Conservation (phyloP, 176 grass and related monocot species). For the Musa beccarii region DNA sequence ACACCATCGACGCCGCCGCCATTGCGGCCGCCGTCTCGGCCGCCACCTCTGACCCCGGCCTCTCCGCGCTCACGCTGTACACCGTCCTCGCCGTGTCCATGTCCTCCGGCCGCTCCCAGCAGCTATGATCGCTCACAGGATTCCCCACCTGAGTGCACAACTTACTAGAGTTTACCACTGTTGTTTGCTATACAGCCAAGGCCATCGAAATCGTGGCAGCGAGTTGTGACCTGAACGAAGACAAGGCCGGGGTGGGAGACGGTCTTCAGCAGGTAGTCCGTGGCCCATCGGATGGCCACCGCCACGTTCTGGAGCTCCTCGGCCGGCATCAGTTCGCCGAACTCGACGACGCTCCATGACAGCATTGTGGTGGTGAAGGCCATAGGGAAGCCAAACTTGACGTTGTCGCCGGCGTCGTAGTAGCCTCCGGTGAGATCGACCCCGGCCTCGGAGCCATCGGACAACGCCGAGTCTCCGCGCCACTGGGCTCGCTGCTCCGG, state of each 20-base stretch:
- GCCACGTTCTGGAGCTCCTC: conserved; percentile 46
- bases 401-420: conserved; percentile 91
- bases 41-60: conserved; percentile 70
- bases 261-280: conserved; percentile 93
- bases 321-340: conserved; percentile 56
- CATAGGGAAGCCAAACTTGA: conserved; percentile 94
- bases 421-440: conserved; percentile 73
- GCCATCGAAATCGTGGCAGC: too few species aligned
- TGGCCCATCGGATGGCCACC: conserved; percentile 56
- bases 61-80: conserved; percentile 58
- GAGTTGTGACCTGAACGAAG: conserved; percentile 57
- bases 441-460: conserved; percentile 49
- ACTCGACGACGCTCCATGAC: conserved; percentile 77
- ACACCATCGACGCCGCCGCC: conserved; percentile 81
- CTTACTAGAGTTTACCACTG: neutral
- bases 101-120: conserved; percentile 94
- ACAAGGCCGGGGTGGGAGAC: conserved; percentile 57
- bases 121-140: conserved; percentile 61
- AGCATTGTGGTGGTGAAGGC: conserved; percentile 95
- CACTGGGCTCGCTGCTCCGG: conserved; percentile 43
- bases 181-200: too few species aligned
- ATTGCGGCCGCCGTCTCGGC: conserved; percentile 84
- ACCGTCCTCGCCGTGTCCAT: conserved; percentile 85
- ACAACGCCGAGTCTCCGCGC: conserved; percentile 61
- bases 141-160: conserved; percentile 46